Evolutionary conservation across 805 yeast species (phyloP), one percentile per base, ranked within the genome.

Genomic region (Pichia scutulata): DNA sequence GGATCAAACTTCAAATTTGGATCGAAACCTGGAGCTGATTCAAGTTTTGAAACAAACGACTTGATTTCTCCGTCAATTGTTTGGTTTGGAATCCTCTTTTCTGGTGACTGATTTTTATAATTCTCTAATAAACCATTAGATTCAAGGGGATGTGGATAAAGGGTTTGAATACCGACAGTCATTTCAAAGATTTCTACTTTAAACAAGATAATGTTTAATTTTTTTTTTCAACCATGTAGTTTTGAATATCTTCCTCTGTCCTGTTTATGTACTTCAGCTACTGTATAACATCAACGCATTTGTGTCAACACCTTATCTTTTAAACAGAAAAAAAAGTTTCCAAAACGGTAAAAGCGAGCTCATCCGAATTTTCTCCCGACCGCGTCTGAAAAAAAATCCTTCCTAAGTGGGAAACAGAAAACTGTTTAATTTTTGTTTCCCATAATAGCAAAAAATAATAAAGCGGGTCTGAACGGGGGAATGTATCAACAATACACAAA

Each of bases 1-100:
- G 73, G 68, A 50, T 72, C 75, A 51, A 72, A 73, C 43, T 56
- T 48, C 14, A 69, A 55, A 12, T 57, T 43, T 22, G 69, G 65
- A 36, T 67, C 55, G 46, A 64, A 60, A 7, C 60, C 58, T 12
- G 65, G 60, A 19, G 58, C 59, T 19, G 57, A 41, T 49, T 60
- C 60, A 19, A 63, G 47, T 16, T 54, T 50, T 18, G 49, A 41
- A 9, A 61, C 30, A n/a, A 59, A 47, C 6, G 37, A 18, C 2
- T 53, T 55, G 25, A 62, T 52, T 48, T 63, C 67, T 19, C 50
- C 44, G n/a, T 61, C 59, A 5, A 58, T 14, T 16, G 66, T 61
- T 41, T 55, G 52, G 40, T 56, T 40, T 9, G 65, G 64, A 28
- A 62, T 49, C 28, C 51, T 58, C 40, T 60, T 55, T 7, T 58